These are phyloP conservation scores for Endocalyx cinctus DNA, from an alignment of 2,329 filamentous ascomycete species.

Conservation along the genomic window DNA sequence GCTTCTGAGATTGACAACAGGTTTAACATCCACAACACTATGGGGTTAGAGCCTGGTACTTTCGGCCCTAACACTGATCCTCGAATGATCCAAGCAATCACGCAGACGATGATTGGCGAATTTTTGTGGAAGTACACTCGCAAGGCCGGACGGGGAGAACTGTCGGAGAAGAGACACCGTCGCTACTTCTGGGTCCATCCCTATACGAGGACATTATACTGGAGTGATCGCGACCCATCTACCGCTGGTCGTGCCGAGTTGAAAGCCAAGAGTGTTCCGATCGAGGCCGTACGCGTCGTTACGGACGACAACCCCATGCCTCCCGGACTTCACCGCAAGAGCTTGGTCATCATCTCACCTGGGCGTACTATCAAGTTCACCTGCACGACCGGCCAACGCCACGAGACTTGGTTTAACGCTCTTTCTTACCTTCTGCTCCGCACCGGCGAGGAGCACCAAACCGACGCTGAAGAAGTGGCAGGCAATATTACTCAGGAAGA, in stretches of 20 bases:
- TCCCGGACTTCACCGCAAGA: constrained; percentile 91
- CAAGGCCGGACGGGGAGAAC: constrained; percentile 81
- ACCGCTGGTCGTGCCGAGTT: constrained; percentile 72
- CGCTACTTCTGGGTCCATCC: constrained; percentile 99
- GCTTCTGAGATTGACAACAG: constrained; percentile 87
- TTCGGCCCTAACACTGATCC: constrained; percentile 77
- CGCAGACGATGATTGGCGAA: constrained; percentile 98
- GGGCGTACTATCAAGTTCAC: constrained; percentile 91
- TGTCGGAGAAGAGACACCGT: constrained; percentile 85
- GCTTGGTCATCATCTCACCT: constrained; percentile 82
- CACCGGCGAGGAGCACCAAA: constrained; percentile 60
- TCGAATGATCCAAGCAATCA: constrained; percentile 98
- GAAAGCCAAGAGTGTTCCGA: constrained; percentile 81
- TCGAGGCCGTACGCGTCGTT: constrained; percentile 88
- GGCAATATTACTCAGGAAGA: constrained; percentile 57
- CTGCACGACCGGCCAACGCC: constrained; percentile 84
- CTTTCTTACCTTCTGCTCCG: constrained; percentile 87
- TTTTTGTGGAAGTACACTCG: constrained; percentile 99
- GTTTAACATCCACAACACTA: constrained; percentile 70
- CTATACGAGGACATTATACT: constrained; percentile 93
- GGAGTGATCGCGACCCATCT: constrained; percentile 87
- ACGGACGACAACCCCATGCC: constrained; percentile 94
- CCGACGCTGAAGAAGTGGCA: constrained; percentile 55
- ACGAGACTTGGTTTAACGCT: constrained; percentile 98
- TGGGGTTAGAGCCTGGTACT: constrained; percentile 49